Evolutionary conservation across 768 basidiomycete species (phyloP), one percentile per base, ranked within the genome.

Genomic region (Gautieria morchelliformis): DNA sequence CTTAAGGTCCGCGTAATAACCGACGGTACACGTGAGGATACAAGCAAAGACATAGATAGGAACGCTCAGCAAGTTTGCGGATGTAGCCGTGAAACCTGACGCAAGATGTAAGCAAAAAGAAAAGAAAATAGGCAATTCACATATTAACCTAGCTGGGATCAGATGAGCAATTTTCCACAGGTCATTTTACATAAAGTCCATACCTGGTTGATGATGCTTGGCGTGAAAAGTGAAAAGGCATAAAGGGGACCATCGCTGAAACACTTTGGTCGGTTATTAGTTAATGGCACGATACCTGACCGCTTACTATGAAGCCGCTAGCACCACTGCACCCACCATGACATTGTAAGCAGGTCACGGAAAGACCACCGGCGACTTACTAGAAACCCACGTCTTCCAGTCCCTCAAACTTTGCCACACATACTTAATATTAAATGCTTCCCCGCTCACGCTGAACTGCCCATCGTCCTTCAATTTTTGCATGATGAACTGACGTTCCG

Each of bases 31-130:
- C 5, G 88, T 89, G 63, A 86, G 71, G 39, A 86, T 66, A 62
- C 85, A 85, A 19, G 83, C 81, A 79, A 84, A 87, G 5, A 76
- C 78, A 64, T 89, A 89, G 30, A 89, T 84, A 1, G 88, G 87
- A 4, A 89, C 86, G 0, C 85, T 85, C 15, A 91, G 72, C 11
- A 90, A 67, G 64, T 90, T 89, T 2, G 87, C 85, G 24, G 73
- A 68, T 1, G 84, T 88, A 11, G 85, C 80, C 40, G 70, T 67
- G 70, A 77, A 86, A 4, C 83, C 84, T 79, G 58, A 76, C 75
- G 7, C 72, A 74, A 1, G 73, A 72, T 61, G 77, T 77, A 17
- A 76, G 72, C 68, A 71, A 85, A 74, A 70, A 87, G 66, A 60
- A 82, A 66, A n/a, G 47, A 85, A 71, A 66, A 72, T 52, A 72